phyloP scores from a whole-genome alignment of 2,329 filamentous ascomycete species.

The Xylariaceae sp. region DNA sequence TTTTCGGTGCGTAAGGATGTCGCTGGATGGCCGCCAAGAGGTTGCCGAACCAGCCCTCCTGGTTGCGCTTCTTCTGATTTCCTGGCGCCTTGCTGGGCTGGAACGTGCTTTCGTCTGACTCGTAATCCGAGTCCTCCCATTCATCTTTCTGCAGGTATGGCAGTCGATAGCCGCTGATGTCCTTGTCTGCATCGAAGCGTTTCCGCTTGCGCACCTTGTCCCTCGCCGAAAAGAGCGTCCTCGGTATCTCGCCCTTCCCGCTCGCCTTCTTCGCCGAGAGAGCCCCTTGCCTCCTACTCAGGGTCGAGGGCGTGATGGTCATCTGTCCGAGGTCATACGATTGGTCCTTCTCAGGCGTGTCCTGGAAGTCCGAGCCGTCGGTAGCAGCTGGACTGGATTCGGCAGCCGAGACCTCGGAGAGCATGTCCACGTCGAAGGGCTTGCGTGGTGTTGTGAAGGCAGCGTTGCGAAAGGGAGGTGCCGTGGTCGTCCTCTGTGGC shows the following conservation, averaged over 20 bases:
- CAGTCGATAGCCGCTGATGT: constrained; percentile 41
- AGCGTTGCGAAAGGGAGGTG: constrained; percentile 53
- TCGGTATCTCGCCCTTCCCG: constrained; percentile 58
- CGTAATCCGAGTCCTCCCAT: constrained; percentile 40
- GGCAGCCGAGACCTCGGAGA: constrained; percentile 49
- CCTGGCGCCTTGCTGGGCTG: constrained; percentile 14
- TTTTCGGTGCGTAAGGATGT: constrained; percentile 51
- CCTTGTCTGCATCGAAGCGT: constrained; percentile 42
- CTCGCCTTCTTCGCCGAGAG: constrained; percentile 34
- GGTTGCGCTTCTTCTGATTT: constrained; percentile 16
- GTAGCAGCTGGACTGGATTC: constrained; percentile 55
- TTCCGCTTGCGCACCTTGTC: constrained; percentile 48
- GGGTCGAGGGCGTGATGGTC: constrained; percentile 41
- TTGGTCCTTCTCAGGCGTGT: constrained; percentile 45
- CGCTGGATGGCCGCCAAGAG: constrained; percentile 46
- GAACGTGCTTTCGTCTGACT: constrained; percentile 39
- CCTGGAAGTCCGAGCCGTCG: constrained; percentile 46
- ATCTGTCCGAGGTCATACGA: constrained; percentile 33
- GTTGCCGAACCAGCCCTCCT: constrained; percentile 32
- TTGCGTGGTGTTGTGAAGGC: constrained; percentile 58
- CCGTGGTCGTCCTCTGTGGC: constrained; percentile 33
- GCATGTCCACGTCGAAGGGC: constrained; percentile 42
- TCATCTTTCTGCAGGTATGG: constrained; percentile 34
- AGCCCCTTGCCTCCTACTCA: constrained; percentile 36
- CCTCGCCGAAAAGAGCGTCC: constrained; percentile 26